These are phyloP conservation scores for Epichloe amarillans DNA, from an alignment of 2,329 filamentous ascomycete species.

Conservation along the genomic window DNA sequence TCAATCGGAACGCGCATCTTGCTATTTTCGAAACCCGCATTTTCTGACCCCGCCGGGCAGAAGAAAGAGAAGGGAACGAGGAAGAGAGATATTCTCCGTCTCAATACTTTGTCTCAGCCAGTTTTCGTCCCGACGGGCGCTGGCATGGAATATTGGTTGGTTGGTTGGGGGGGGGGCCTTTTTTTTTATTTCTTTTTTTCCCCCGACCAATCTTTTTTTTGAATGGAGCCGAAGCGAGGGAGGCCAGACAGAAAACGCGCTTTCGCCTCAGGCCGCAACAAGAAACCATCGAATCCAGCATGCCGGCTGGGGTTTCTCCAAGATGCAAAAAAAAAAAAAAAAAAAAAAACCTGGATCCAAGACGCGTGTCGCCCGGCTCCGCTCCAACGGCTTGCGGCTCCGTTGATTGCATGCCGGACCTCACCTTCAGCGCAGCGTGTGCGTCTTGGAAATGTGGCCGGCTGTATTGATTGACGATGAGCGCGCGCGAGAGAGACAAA, in stretches of 20 bases:
- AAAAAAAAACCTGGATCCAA: too few species aligned
- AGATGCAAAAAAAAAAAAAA: too few species aligned
- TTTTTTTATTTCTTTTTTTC: too few species aligned
- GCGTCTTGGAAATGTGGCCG: not conserved
- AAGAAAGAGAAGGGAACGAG: not conserved
- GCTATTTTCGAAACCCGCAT: not conserved
- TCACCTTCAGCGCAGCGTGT: not conserved
- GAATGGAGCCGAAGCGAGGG: not conserved
- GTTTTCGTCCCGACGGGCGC: too few species aligned
- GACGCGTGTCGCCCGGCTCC: not conserved
- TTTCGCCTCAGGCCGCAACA: not conserved
- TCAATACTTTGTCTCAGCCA: constrained; percentile 2
- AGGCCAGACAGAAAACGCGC: not conserved
- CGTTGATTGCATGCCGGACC: not conserved
- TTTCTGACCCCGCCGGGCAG: not conserved
- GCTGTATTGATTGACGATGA: not conserved
- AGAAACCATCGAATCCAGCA: constrained; percentile 1
- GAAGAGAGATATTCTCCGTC: not conserved
- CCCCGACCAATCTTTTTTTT: too few species aligned
- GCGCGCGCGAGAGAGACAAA: not conserved
- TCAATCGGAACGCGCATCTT: not conserved
- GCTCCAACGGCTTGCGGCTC: not conserved
- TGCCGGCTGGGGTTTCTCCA: not conserved
- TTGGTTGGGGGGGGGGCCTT: too few species aligned
- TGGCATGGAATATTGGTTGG: not conserved